phyloP scores from a whole-genome alignment of 2,329 filamentous ascomycete species.

The Aspergillus quadrilineatus region DNA sequence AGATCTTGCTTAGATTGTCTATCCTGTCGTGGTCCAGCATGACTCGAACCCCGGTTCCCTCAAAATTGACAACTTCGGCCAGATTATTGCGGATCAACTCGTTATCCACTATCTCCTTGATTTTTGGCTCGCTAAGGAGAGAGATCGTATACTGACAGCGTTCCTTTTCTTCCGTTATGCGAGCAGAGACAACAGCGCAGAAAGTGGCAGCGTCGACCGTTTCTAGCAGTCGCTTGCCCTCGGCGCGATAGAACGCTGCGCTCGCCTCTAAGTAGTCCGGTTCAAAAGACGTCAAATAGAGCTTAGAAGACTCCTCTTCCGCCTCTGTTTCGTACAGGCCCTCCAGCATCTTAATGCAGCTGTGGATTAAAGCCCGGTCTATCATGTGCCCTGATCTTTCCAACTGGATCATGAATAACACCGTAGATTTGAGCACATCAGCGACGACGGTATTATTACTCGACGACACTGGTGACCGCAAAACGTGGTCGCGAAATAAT shows the following conservation, averaged over 20 bases:
- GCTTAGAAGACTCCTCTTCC: conserved; percentile 73
- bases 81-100: conserved; percentile 77
- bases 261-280: conserved; percentile 71
- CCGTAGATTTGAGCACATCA: conserved; percentile 73
- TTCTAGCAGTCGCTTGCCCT: conserved; percentile 72
- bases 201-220: conserved; percentile 80
- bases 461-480: conserved; percentile 58
- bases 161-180: conserved; percentile 76
- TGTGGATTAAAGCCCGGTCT: conserved; percentile 76
- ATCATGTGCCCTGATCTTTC: conserved; percentile 88
- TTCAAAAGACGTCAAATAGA: conserved; percentile 85
- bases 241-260: conserved; percentile 68
- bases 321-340: conserved; percentile 77
- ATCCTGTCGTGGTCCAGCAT: conserved; percentile 91
- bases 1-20: conserved; percentile 77
- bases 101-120: conserved; percentile 73
- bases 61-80: conserved; percentile 76
- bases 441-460: conserved; percentile 56
- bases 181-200: conserved; percentile 70
- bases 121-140: conserved; percentile 67
- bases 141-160: conserved; percentile 82
- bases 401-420: conserved; percentile 89
- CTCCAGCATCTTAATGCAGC: conserved; percentile 86
- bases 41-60: conserved; percentile 75
- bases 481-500: conserved; percentile 81